A percentile compares a stretch with the other conserved stretches of the same genome.
These are phyloP conservation scores for Floccularia luteovirens DNA, from an alignment of 768 basidiomycete genomes.

Conservation along the genomic window DNA sequence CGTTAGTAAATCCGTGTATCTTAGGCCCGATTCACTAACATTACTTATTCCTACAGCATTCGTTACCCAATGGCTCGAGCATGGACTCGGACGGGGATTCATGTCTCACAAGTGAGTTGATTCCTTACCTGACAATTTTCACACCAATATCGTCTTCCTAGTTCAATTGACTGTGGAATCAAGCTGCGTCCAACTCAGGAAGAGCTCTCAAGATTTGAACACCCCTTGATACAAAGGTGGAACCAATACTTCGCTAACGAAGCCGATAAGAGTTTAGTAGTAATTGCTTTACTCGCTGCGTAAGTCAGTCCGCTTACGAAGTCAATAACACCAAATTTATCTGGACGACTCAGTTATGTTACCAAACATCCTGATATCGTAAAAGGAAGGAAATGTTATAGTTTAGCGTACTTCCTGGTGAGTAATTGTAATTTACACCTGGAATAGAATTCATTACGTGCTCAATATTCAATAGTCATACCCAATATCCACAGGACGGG, in stretches of 20 bases:
- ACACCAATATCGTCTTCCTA: slow-evolving; percentile 7
- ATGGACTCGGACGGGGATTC: background rate
- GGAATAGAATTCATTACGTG: background rate
- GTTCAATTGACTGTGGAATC: slow-evolving; percentile 26
- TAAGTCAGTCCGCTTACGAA: background rate
- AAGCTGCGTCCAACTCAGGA: slow-evolving; percentile 29
- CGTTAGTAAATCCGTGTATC: slow-evolving; percentile 11
- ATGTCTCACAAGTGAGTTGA: background rate
- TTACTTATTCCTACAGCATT: background rate
- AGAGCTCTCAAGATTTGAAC: slow-evolving; percentile 26
- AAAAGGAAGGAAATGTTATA: slow-evolving; percentile 18
- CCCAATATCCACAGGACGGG: slow-evolving; percentile 29
- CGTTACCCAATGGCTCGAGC: background rate
- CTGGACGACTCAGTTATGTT: slow-evolving; percentile 7
- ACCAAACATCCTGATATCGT: slow-evolving; percentile 11
- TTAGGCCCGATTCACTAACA: background rate
- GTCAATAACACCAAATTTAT: background rate
- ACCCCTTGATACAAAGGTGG: slow-evolving; percentile 26
- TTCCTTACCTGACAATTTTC: no score
- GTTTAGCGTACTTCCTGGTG: slow-evolving; percentile 11
- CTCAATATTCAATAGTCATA: slow-evolving; percentile 21
- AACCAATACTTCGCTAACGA: slow-evolving; percentile 19
- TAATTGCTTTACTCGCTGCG: background rate
- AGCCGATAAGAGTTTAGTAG: slow-evolving; percentile 30
- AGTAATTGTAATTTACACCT: background rate